Conservation (phyloP, 2,329 filamentous ascomycete genomes). For the Incumbomyces lentus region DNA sequence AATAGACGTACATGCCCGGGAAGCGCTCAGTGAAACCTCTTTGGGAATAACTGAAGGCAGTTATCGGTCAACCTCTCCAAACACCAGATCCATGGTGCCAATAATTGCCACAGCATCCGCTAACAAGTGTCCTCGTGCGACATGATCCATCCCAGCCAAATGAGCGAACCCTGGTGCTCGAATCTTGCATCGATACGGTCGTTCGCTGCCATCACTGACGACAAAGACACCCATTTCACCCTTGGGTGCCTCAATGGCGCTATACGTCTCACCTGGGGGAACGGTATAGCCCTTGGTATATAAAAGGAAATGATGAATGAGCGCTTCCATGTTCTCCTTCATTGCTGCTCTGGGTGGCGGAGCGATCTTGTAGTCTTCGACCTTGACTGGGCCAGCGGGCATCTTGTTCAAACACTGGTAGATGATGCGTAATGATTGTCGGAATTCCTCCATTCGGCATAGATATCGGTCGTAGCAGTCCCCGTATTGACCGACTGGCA, state of each 20-base stretch:
- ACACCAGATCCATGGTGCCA: slow-evolving; percentile 41
- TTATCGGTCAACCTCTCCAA: slow-evolving; percentile 57
- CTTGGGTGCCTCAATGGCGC: slow-evolving; percentile 97
- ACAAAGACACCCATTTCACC: slow-evolving; percentile 98
- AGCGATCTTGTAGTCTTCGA: slow-evolving; percentile 97
- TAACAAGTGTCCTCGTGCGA: slow-evolving; percentile 81
- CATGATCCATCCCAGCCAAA: slow-evolving; percentile 84
- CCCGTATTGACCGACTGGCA: slow-evolving; percentile 90
- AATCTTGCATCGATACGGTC: slow-evolving; percentile 96
- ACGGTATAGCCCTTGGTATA: slow-evolving; percentile 98
- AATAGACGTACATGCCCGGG: too few relatives aligned
- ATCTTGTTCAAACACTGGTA: slow-evolving; percentile 99
- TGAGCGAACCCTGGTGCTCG: slow-evolving; percentile 94
- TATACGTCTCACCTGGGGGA: slow-evolving; percentile 95
- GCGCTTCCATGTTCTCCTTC: slow-evolving; percentile 99
- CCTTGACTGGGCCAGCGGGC: slow-evolving; percentile 83
- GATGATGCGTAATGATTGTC: slow-evolving; percentile 95
- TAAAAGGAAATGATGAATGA: slow-evolving; percentile 97
- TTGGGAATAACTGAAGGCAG: too few relatives aligned
- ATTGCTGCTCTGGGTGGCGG: slow-evolving; percentile 93
- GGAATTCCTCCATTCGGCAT: slow-evolving; percentile 99
- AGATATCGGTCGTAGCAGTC: slow-evolving; percentile 99
- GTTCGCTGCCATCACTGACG: slow-evolving; percentile 90
- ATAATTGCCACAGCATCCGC: slow-evolving; percentile 97
- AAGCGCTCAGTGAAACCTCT: too few relatives aligned